A percentile compares a stretch with the other conserved stretches of the same genome.
Conservation (phyloP, 768 basidiomycete species). For the Pulveroboletus ravenelii region DNA sequence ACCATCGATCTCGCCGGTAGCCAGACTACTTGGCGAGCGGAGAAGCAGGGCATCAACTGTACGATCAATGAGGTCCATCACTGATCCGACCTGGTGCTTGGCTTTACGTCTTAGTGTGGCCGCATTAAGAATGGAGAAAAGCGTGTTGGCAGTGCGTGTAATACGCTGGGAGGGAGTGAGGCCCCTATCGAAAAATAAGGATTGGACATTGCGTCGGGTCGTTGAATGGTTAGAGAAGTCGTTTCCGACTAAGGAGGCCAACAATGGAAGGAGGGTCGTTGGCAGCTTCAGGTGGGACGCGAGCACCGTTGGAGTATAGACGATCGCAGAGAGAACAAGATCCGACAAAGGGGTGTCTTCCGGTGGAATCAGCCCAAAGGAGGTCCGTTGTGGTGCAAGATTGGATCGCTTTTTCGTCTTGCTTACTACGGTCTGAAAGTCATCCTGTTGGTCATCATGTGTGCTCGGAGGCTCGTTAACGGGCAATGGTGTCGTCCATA, state of each 20-base stretch:
- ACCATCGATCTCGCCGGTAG: slow-evolving; percentile 57
- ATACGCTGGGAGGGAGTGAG: slow-evolving; percentile 61
- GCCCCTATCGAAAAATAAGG: slow-evolving; percentile 62
- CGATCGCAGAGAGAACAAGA: slow-evolving; percentile 48
- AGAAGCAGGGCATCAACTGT: slow-evolving; percentile 59
- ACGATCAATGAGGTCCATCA: slow-evolving; percentile 73
- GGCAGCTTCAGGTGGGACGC: slow-evolving; percentile 67
- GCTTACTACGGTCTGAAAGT: slow-evolving; percentile 55
- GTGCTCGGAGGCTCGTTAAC: slow-evolving; percentile 20
- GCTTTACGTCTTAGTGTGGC: slow-evolving; percentile 44
- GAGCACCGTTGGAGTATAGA: slow-evolving; percentile 58
- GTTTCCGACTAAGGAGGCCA: slow-evolving; percentile 77
- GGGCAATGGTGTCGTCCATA: slow-evolving; percentile 44
- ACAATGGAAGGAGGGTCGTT: slow-evolving; percentile 64
- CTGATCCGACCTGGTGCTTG: slow-evolving; percentile 57
- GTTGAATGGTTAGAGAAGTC: slow-evolving; percentile 61
- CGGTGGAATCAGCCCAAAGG: slow-evolving; percentile 51
- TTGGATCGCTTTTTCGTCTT: slow-evolving; percentile 48
- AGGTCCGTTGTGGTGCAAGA: slow-evolving; percentile 18
- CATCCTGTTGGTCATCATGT: slow-evolving; percentile 40
- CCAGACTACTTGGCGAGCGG: slow-evolving; percentile 41
- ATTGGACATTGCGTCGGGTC: slow-evolving; percentile 47
- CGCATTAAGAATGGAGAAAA: slow-evolving; percentile 51
- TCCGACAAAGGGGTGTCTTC: slow-evolving; percentile 31
- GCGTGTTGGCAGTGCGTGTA: slow-evolving; percentile 53